Percentiles rank a stretch among this genome's conserved stretches.
These are phyloP conservation scores for Salix udensis DNA, from an alignment of 345 rosid genomes.

Conservation along the genomic window DNA sequence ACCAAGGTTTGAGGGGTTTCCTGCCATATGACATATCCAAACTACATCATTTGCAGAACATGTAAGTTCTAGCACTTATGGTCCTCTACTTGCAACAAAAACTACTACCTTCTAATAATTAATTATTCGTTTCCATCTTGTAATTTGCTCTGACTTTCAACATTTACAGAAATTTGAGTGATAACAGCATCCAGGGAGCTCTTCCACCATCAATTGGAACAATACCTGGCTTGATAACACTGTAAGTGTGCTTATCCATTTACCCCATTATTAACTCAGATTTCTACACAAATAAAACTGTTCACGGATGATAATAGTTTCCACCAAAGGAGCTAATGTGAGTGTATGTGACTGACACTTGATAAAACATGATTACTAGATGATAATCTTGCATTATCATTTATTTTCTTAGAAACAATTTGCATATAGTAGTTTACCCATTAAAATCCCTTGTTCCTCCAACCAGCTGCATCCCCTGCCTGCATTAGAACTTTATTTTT, in stretches of 20 bases:
- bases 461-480: background rate
- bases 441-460: background rate
- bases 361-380: background rate
- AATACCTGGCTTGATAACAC: constrained; percentile 52
- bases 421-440: background rate
- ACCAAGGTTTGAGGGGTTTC: constrained; percentile 83
- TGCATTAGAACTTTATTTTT: background rate
- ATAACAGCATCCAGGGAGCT: constrained; percentile 68
- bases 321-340: background rate
- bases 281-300: background rate
- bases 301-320: background rate
- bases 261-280: background rate
- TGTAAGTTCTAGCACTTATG: constrained; percentile 45
- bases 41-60: constrained; percentile 70
- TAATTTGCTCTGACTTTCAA: background rate
- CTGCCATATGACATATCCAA: constrained; percentile 69
- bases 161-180: constrained; percentile 72
- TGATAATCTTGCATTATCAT: background rate
- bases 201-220: constrained; percentile 75
- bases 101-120: background rate
- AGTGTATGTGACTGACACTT: background rate
- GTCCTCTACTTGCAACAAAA: background rate
- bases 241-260: constrained; percentile 53
- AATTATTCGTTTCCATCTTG: background rate
- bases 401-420: background rate